Evolutionary conservation across 1,284 basidiomycete species (phyloP).

Genomic region (Sanghuangporus sanghuang): DNA sequence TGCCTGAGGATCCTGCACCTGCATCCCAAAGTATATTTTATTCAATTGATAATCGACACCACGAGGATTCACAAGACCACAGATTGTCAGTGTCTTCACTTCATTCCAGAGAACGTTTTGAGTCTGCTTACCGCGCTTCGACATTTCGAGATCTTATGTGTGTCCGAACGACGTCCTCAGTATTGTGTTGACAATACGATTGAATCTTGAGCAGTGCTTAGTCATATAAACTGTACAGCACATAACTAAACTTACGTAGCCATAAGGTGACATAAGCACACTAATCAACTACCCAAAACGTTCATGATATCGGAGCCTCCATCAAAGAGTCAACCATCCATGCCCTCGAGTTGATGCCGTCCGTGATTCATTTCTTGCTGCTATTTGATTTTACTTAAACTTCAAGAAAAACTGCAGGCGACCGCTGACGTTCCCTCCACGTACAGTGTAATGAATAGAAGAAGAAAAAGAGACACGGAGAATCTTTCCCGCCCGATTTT

Average conservation of each 20-base stretch:
- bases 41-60: neutral
- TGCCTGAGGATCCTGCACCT: conserved; percentile 56
- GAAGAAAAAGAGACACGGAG: neutral
- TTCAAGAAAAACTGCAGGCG: no score
- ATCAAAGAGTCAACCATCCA: neutral
- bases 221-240: neutral
- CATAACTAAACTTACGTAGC: neutral
- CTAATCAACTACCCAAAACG: no score
- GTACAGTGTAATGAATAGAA: neutral
- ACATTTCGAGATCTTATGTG: conserved; percentile 9
- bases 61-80: neutral
- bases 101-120: neutral
- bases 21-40: neutral
- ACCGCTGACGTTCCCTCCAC: neutral
- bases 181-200: no score
- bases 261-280: neutral
- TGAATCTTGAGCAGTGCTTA: neutral
- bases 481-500: neutral
- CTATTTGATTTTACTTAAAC: neutral
- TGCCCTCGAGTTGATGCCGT: neutral
- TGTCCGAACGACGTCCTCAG: neutral
- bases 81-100: neutral
- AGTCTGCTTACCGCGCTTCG: conserved; percentile 14
- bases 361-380: neutral
- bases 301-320: no score